phyloP scores from a whole-genome alignment of 1,284 basidiomycete genomes.

The Cutaneotrichosporon dermatis region DNA sequence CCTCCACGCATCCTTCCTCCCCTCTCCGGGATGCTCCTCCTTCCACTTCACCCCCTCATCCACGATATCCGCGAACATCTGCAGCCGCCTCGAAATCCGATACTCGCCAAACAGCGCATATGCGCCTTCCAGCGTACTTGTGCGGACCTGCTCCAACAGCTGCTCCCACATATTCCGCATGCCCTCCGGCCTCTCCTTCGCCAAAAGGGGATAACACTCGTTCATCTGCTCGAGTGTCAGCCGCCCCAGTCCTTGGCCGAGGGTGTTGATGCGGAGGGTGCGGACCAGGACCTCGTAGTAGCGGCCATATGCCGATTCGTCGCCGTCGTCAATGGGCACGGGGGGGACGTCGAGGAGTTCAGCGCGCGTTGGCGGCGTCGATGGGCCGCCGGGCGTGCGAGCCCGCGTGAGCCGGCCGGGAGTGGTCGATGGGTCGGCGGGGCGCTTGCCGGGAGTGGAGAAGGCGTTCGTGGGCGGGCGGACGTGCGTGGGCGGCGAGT shows the following conservation, averaged over 20 bases:
- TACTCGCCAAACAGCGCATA: constrained; percentile 34
- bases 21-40: constrained; percentile 11
- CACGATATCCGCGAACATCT: constrained; percentile 34
- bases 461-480: background rate
- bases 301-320: constrained; percentile 35
- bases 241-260: constrained; percentile 38
- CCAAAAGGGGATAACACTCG: constrained; percentile 36
- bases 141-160: constrained; percentile 27
- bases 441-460: background rate
- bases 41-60: constrained; percentile 31
- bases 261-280: constrained; percentile 37
- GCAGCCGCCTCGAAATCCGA: constrained; percentile 28
- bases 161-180: constrained; percentile 29
- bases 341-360: constrained; percentile 19
- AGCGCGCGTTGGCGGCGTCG: constrained; percentile 9
- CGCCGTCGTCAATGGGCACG: constrained; percentile 20
- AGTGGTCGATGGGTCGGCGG: background rate
- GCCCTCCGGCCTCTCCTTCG: constrained; percentile 25
- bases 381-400: background rate
- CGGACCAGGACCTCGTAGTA: constrained; percentile 39
- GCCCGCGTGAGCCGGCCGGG: background rate
- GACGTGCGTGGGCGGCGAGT: background rate
- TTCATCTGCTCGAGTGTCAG: constrained; percentile 41
- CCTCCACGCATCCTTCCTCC: constrained; percentile 41
- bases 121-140: constrained; percentile 34